Base-by-base conservation (phyloP, 805 yeast genomes). In the Saccharomycopsis schoenii region DNA sequence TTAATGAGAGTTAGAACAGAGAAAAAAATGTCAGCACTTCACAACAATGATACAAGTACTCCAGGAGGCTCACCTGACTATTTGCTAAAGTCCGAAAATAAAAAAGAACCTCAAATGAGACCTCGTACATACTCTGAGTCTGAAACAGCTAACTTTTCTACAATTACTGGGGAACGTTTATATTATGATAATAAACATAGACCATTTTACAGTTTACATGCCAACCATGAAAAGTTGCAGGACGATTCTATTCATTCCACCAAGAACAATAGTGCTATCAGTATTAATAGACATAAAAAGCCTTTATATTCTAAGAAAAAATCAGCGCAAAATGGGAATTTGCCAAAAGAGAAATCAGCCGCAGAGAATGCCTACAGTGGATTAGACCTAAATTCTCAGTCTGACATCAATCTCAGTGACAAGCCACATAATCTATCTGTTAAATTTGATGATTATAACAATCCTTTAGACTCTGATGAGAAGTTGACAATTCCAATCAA, bases 111-210 rank as follows among this genome's bases (percentile, higher is more conserved):
- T 14, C 54, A 47, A 25, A 60, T 25, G 40, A 50, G 64, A 21
- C 56, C 58, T 3, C 57, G 86, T 66, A 83, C 84, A 0, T 84
- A 79, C 67, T 85, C 90, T 1, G 91, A 85, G 64, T 80, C 80
- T 24, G 91, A 85, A 66, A 79, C 82, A 50, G 78, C 79, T 41
- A 83, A 83, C 62, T 86, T 83, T 70, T 82, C 83, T 66, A 73
- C 72, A 39, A 71, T 74, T 55, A 80, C 83, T 1, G 87, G 88
- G 5, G 78, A 77, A 57, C 69, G 86, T 55, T 68, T 81, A 61
- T 80, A 70, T 64, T 84, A 82, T 67, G 86, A 83, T 68, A 78
- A 78, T 54, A 73, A 73, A 55, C 79, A 81, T 61, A 71, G 85
- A 54, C 81, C 84, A 1, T 72, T 68, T 47, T 68, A 56, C 36